Evolutionary conservation across 202 grass and related monocot species (phyloP).

Genomic region (Cymbopogon flexuosus): DNA sequence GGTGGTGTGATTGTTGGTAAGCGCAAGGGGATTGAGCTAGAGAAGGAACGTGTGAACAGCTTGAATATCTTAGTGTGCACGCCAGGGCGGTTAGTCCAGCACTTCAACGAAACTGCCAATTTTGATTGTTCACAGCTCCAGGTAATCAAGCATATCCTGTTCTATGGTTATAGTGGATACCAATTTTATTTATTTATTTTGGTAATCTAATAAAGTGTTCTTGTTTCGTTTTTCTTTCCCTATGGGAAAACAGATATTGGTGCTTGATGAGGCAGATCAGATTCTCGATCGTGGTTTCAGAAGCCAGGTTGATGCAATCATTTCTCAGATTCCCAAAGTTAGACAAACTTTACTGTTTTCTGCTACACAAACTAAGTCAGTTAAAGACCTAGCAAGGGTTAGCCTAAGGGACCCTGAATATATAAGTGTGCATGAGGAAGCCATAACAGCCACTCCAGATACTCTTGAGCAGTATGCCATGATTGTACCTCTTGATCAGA

Average conservation of each 20-base stretch:
- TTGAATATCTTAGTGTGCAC: constrained; percentile 88
- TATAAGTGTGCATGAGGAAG: constrained; percentile 79
- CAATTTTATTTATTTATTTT: background rate
- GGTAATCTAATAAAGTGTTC: constrained; percentile 19
- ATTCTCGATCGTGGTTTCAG: constrained; percentile 74
- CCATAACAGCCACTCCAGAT: constrained; percentile 68
- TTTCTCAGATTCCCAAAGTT: constrained; percentile 63
- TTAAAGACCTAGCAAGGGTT: constrained; percentile 89
- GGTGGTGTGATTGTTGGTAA: constrained; percentile 65
- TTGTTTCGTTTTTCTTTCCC: constrained; percentile 15
- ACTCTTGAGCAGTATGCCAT: constrained; percentile 66
- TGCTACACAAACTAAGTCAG: constrained; percentile 86
- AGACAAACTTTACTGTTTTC: constrained; percentile 92
- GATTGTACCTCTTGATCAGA: constrained; percentile 81
- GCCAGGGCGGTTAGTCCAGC: constrained; percentile 80
- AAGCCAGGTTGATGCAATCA: constrained; percentile 58
- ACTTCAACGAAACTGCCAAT: constrained; percentile 70
- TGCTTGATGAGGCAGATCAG: constrained; percentile 94
- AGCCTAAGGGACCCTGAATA: constrained; percentile 84
- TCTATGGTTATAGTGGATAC: background rate
- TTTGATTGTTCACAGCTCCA: constrained; percentile 87
- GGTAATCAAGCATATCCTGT: constrained; percentile 45
- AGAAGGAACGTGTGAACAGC: constrained; percentile 62
- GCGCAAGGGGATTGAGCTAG: constrained; percentile 61
- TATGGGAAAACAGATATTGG: constrained; percentile 60